Base-by-base conservation (phyloP, 257 asterid species). In the Solanum pinnatisectum region DNA sequence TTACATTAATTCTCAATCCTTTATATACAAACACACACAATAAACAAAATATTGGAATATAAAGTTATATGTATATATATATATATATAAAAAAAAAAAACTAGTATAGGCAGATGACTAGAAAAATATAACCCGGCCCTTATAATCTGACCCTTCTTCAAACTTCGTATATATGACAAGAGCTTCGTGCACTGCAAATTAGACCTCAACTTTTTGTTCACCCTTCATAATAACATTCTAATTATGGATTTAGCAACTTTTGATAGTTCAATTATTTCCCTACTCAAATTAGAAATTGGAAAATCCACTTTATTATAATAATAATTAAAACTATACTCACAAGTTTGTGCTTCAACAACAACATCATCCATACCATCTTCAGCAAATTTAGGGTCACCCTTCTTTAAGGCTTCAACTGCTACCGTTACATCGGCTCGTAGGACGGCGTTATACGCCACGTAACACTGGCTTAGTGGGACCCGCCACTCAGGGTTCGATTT, bases 281-380 rank as follows among this genome's bases (percentile, higher is more conserved):
- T 60, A 86, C 87, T 92, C 76, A 74, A 36, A 46, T 12, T 77
- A 36, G 86, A 87, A 84, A 95, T 42, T 59, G 94, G 94, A 74
- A 92, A 79, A 32, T 63, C 44, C 11, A 68, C 6, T 7, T 84
- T 85, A 25, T 70, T 20, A 4, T 44, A 10, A 4, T 44, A 10
- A 4, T 44, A 15, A 14, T 39, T 88, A 15, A 95, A 91, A 56
- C 91, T 87, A 4, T 42, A 89, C 82, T 93, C 95, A 52, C 98
- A 95, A 4, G 84, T 88, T 39, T 87, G 90, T 52, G 96, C 95
- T 88, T 94, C 96, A 39, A 92, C 65, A 15, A 90, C 94, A 52
- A 96, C 92, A 84, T 92, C 98, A 2, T 56, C 83, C 95, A 95
- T 93, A 56, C 95, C 96, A 33, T 46, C 78, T 37, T 91, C 94